A percentile compares a stretch with the other conserved stretches of the same genome.
These are phyloP conservation scores for Aspergillus taichungensis DNA, from an alignment of 495 filamentous ascomycete genomes.

Conservation along the genomic window DNA sequence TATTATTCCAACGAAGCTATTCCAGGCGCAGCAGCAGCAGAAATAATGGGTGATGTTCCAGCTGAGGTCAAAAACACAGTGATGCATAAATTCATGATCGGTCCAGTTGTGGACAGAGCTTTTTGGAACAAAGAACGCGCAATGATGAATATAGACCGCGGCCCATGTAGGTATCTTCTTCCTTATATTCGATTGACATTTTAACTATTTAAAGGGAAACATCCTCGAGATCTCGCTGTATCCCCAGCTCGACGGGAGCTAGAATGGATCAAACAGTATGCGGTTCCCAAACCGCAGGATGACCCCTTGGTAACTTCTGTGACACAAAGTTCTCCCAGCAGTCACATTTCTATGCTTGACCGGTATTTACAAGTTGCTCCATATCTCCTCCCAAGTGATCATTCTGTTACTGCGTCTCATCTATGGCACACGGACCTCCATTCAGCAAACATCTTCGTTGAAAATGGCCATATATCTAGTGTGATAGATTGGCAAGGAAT, in stretches of 20 bases:
- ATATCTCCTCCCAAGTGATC: slow-evolving; percentile 16
- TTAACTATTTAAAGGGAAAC: slow-evolving; percentile 13
- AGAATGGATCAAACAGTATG: slow-evolving; percentile 18
- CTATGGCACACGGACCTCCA: slow-evolving; percentile 31
- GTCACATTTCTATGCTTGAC: slow-evolving; percentile 12
- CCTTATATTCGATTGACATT: neutral
- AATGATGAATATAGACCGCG: slow-evolving; percentile 17
- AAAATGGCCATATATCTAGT: slow-evolving; percentile 16
- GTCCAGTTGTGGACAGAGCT: slow-evolving; percentile 15
- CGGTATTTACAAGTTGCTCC: slow-evolving; percentile 18
- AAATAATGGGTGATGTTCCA: slow-evolving; percentile 6
- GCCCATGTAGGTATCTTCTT: slow-evolving; percentile 19
- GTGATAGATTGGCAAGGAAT: slow-evolving; percentile 27
- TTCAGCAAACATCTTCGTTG: slow-evolving; percentile 27
- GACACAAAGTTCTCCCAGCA: slow-evolving; percentile 14
- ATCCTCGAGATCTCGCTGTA: slow-evolving; percentile 10
- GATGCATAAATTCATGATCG: slow-evolving; percentile 19
- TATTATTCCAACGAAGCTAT: slow-evolving; percentile 17
- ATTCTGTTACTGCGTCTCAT: slow-evolving; percentile 10
- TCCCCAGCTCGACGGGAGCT: slow-evolving; percentile 20
- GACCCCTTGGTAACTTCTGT: slow-evolving; percentile 8
- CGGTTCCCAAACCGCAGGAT: slow-evolving; percentile 7
- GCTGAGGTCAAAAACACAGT: slow-evolving; percentile 9
- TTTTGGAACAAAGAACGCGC: slow-evolving; percentile 23
- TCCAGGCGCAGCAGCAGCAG: slow-evolving; percentile 1